A percentile compares a stretch with the other conserved stretches of the same genome.
These are phyloP conservation scores for Hyaloscypha hepaticicola DNA, from an alignment of 495 filamentous ascomycete genomes.

Conservation along the genomic window DNA sequence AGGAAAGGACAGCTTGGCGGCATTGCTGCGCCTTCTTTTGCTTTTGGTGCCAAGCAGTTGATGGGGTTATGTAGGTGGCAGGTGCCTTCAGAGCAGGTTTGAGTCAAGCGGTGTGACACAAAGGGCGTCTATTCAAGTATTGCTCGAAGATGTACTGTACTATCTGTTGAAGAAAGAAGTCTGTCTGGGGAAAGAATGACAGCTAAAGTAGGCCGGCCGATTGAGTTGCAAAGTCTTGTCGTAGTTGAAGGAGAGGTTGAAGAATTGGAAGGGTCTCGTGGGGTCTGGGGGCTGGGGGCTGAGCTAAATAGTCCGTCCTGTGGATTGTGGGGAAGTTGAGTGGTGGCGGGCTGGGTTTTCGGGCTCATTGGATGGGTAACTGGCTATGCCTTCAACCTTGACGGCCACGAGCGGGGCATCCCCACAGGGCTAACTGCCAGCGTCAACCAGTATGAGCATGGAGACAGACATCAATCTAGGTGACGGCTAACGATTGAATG, in stretches of 20 bases:
- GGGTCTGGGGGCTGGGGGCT: background rate
- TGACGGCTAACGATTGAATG: too few species aligned
- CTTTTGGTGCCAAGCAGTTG: constrained; percentile 14
- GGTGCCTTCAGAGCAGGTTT: background rate
- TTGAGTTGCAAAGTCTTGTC: background rate
- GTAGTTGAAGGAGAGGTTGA: background rate
- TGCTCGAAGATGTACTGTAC: background rate
- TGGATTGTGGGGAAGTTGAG: constrained; percentile 11
- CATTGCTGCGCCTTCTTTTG: constrained; percentile 16
- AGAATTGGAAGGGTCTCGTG: background rate
- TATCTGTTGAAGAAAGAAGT: background rate
- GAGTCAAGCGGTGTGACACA: background rate
- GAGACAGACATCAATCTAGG: too few species aligned
- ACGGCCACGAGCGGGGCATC: background rate
- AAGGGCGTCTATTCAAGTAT: background rate
- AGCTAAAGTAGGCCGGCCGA: background rate
- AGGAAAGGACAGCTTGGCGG: background rate
- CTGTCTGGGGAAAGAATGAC: background rate
- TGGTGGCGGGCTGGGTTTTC: background rate
- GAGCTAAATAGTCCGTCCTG: too few species aligned
- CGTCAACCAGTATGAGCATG: background rate
- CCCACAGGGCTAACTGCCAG: background rate
- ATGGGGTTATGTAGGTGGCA: background rate
- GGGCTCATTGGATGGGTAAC: background rate
- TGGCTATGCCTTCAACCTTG: background rate